Evolutionary conservation across 345 rosid genomes (phyloP).

Genomic region (Linum usitatissimum): DNA sequence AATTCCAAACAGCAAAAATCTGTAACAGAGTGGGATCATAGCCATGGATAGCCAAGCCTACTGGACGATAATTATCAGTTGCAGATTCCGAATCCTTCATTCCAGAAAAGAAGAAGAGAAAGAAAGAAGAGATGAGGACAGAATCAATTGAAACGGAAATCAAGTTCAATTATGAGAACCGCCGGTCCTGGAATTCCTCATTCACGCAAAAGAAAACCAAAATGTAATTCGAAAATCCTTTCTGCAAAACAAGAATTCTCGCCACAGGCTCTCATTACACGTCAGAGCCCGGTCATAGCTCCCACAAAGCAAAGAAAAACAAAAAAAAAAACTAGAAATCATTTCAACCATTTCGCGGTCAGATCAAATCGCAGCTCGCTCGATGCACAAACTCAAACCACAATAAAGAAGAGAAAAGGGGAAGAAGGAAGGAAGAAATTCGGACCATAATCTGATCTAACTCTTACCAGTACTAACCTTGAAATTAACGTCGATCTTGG

Average conservation of each 20-base stretch:
- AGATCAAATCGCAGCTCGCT: background rate
- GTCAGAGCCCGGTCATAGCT: slow-evolving; percentile 33
- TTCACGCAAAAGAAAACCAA: no score
- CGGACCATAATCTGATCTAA: background rate
- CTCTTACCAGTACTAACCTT: background rate
- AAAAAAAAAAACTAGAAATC: background rate
- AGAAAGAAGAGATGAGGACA: no score
- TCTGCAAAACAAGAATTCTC: background rate
- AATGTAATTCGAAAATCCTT: no score
- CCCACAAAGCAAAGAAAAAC: background rate
- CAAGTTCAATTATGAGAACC: no score
- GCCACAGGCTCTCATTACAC: slow-evolving; percentile 1
- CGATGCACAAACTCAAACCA: background rate
- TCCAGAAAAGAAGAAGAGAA: no score
- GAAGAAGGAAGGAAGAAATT: background rate
- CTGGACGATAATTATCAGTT: background rate
- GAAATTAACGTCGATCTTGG: background rate
- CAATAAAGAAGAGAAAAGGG: background rate
- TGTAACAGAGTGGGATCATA: background rate
- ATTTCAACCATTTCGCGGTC: background rate
- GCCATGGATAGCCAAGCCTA: background rate
- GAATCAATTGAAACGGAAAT: no score
- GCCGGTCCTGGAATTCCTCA: no score
- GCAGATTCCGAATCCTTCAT: no score
- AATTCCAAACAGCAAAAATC: background rate